Evolutionary conservation across 352 stramenopile species (phyloP).

Genomic region (Plasmopara halstedii): DNA sequence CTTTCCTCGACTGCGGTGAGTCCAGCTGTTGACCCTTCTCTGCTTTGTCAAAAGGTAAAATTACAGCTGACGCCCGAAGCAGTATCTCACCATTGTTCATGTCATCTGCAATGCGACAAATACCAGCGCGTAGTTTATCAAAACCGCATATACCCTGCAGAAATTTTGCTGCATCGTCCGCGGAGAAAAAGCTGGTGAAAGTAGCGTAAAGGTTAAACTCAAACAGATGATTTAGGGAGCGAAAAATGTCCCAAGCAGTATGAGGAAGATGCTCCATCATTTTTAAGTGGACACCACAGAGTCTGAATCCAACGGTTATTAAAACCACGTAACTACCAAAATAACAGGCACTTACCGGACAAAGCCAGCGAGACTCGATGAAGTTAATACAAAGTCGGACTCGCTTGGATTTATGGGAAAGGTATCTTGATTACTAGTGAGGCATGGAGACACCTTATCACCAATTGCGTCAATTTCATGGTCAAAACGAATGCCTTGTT

Average conservation of each 20-base stretch:
- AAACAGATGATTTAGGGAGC: conserved; percentile 65
- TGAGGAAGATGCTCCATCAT: conserved; percentile 81
- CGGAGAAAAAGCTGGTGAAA: conserved; percentile 56
- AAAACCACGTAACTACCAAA: background rate
- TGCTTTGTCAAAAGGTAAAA: conserved; percentile 19
- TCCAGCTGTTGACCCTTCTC: conserved; percentile 11
- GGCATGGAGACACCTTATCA: conserved; percentile 3
- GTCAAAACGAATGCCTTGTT: conserved; percentile 48
- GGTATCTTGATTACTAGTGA: conserved; percentile 14
- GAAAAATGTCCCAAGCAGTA: conserved; percentile 60
- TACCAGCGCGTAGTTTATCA: conserved; percentile 34
- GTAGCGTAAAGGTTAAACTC: conserved; percentile 76
- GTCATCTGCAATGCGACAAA: conserved; percentile 49
- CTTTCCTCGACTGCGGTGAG: conserved; percentile 16
- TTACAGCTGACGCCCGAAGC: conserved; percentile 36
- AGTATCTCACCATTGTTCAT: conserved; percentile 37
- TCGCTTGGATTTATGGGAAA: conserved; percentile 29
- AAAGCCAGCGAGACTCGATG: conserved; percentile 61
- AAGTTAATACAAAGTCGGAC: conserved; percentile 63
- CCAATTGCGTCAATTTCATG: conserved; percentile 15
- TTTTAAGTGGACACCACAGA: conserved; percentile 81
- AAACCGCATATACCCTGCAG: conserved; percentile 36
- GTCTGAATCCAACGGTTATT: conserved; percentile 42
- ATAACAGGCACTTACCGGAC: conserved; percentile 35
- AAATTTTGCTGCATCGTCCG: conserved; percentile 38